phyloP scores from a whole-genome alignment of 75 land plant genomes.

The Cunninghamia lanceolata region DNA sequence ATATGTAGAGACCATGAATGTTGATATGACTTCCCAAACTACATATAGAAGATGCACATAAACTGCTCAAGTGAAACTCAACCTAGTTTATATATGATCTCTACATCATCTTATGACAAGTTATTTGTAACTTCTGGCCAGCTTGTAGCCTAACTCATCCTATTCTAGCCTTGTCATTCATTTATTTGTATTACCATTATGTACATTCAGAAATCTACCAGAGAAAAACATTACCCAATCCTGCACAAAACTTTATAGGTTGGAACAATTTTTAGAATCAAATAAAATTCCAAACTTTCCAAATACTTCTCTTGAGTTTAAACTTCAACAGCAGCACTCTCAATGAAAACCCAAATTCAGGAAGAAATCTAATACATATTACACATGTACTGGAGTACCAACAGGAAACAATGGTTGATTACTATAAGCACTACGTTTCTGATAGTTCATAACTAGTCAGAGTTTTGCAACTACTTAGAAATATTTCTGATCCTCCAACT shows the following conservation, averaged over 20 bases:
- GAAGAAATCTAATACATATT: neutral
- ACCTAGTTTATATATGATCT: neutral
- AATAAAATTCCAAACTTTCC: neutral
- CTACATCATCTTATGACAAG: neutral
- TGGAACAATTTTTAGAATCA: neutral
- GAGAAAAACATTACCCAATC: neutral
- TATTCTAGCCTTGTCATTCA: neutral
- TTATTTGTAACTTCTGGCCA: neutral
- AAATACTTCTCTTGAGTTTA: neutral
- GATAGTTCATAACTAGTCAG: neutral
- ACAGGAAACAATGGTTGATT: neutral
- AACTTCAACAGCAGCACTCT: neutral
- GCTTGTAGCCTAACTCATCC: neutral
- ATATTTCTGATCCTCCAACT: neutral
- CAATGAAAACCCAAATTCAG: neutral
- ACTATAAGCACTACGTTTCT: neutral
- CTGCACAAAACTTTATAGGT: neutral
- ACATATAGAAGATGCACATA: slow-evolving; percentile 3
- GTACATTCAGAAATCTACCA: neutral
- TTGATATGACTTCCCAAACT: neutral
- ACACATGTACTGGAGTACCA: neutral
- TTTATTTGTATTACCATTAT: neutral
- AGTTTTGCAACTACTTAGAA: neutral
- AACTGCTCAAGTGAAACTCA: neutral
- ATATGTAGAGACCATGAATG: neutral